Evolutionary conservation across 345 rosid genomes (phyloP), one percentile per base, ranked within the genome.

Genomic region (Euphorbia peplus): DNA sequence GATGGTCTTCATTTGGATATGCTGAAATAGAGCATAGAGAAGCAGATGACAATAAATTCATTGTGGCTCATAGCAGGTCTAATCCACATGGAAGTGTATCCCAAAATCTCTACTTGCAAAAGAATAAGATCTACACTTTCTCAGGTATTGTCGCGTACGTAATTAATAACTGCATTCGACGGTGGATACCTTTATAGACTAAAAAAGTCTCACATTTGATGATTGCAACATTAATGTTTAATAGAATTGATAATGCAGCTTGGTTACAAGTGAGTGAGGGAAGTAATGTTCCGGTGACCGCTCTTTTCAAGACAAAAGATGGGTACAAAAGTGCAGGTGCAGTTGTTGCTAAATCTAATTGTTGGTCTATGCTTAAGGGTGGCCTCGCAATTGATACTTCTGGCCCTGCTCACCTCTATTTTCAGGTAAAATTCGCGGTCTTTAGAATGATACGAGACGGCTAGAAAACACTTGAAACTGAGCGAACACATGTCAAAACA

Each of bases 361-460:
- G 98, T 51, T 92, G 98, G 98, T 86, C 95, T 60, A 90, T 92
- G 91, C 86, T 92, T 48, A 92, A 92, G 68, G 96, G 96, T 59
- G 95, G 98, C 32, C 80, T 92, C 8, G 83, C 88, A 10, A 83
- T 78, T 4, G 77, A 87, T 70, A 67, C 74, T 57, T 89, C 92
- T 18, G 93, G 88, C 10, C 76, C 66, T 6, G 91, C 88, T n/a
- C 71, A 85, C 25, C 86, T 92, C 53, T 86, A 80, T 70, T 92
- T 92, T n/a, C 87, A 88, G 92, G 95, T 10, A 44, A 9, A 44
- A 44, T 44, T 44, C 2, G 16, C 3, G 9, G 16, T 44, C 12
- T 11, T 44, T 4, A 2, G 8, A n/a, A n/a, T n/a, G n/a, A n/a
- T n/a, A n/a, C n/a, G n/a, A n/a, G n/a, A n/a, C n/a, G n/a, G n/a